These are phyloP conservation scores for Scedosporium boydii DNA, from an alignment of 2,329 filamentous ascomycete genomes.

Conservation along the genomic window DNA sequence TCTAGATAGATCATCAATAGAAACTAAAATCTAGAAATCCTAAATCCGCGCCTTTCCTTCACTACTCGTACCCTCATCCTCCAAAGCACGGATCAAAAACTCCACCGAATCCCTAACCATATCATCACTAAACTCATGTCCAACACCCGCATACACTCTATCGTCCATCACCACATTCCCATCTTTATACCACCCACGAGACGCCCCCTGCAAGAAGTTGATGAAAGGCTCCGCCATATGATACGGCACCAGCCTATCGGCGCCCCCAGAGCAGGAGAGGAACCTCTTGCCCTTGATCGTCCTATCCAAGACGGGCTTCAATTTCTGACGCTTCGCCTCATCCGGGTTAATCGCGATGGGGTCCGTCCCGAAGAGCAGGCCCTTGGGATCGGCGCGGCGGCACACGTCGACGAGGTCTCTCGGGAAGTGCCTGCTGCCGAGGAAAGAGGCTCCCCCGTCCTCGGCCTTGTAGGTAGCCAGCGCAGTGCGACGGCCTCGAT, in stretches of 20 bases:
- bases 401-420: conserved; percentile 53
- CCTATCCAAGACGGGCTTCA: conserved; percentile 35
- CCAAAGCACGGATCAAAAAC: conserved; percentile 48
- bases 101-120: conserved; percentile 60
- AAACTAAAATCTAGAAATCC: no score
- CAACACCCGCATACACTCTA: conserved; percentile 56
- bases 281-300: conserved; percentile 53
- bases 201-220: conserved; percentile 48
- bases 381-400: conserved; percentile 63
- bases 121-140: conserved; percentile 56
- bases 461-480: conserved; percentile 48
- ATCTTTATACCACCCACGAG: conserved; percentile 42
- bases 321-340: conserved; percentile 28
- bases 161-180: conserved; percentile 52
- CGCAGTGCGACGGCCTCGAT: conserved; percentile 66
- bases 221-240: conserved; percentile 50
- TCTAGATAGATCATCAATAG: no score
- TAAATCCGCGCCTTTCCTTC: conserved; percentile 6
- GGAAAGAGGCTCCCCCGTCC: conserved; percentile 51
- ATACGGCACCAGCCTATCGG: conserved; percentile 67
- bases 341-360: conserved; percentile 23
- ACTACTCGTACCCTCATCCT: conserved; percentile 15
- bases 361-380: conserved; percentile 53
- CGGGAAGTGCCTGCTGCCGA: conserved; percentile 74
- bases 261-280: conserved; percentile 54